phyloP scores from a whole-genome alignment of 1,139 yeast genomes.

The Yamadazyma spencermartinsiae region DNA sequence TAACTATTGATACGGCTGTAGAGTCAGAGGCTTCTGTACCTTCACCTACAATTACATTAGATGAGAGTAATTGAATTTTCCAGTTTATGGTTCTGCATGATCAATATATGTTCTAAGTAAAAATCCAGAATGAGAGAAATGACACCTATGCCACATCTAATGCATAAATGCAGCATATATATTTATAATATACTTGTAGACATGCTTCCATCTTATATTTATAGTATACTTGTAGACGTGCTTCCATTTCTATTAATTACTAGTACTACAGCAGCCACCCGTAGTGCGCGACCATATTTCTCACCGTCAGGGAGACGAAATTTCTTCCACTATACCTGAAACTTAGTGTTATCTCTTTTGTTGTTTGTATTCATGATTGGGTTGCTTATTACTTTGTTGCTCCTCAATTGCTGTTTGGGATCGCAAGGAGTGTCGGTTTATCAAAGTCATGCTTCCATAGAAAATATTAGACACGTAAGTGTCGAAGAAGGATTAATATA shows the following conservation, averaged over 20 bases:
- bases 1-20: conserved; percentile 21
- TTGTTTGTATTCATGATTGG: too few species aligned
- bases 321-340: not conserved
- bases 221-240: too few species aligned
- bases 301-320: conserved; percentile 3
- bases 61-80: conserved; percentile 23
- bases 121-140: too few species aligned
- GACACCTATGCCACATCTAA: too few species aligned
- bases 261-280: not conserved
- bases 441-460: conserved; percentile 7
- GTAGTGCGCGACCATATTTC: not conserved
- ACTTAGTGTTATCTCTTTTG: too few species aligned
- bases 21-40: conserved; percentile 9
- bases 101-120: too few species aligned
- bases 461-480: conserved; percentile 11
- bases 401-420: not conserved
- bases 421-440: not conserved
- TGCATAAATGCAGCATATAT: too few species aligned
- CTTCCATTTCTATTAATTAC: too few species aligned
- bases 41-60: conserved; percentile 44
- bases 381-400: not conserved
- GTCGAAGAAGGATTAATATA: conserved; percentile 25
- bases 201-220: too few species aligned
- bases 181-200: too few species aligned
- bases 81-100: too few species aligned